Evolutionary conservation across 768 basidiomycete genomes (phyloP), one percentile per base, ranked within the genome.

Genomic region (Tricholoma sp.): DNA sequence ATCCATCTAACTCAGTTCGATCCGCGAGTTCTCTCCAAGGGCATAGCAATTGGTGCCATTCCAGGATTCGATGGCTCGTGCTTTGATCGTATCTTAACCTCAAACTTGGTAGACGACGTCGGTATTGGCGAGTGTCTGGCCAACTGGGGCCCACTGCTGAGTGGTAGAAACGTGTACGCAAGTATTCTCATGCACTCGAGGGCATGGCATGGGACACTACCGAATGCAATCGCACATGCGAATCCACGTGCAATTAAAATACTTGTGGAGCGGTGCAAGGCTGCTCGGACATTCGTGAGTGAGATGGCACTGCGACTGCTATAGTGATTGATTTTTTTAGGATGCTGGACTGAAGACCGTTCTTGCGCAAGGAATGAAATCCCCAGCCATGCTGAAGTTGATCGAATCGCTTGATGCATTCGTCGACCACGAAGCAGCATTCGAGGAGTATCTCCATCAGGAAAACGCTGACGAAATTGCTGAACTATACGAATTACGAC

Each of bases 1-100:
- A 66, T 76, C 52, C 69, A 75, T 56, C 60, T 77, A n/a, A 72
- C 74, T 1, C 73, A 75, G 57, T 71, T 66, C 39, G 77, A 83
- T 54, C 71, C 80, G 5, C 66, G 68, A 32, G 55, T 70, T 11
- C 72, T 83, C 20, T 71, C 78, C 0, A 70, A 70, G 50, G 70
- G 66, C 0, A 72, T 82, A n/a, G 68, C 70, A 17, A 67, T 69
- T 20, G 72, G 72, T 10, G 67, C 69, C 34, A 60, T 78, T 8
- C 74, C 72, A 6, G 66, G 70, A 3, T 76, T 76, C 45, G 54
- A 64, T 8, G 68, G 68, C 20, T 68, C 68, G 17, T 68, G 66
- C 29, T 77, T 78, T 52, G 75, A 77, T 57, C 68, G 75, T 18
- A 67, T 76, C 20, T 75, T 76, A 58, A 60, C 70, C 2, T 72